These are phyloP conservation scores for Aspergillus sp. DNA, from an alignment of 2,329 filamentous ascomycete species.

Conservation along the genomic window DNA sequence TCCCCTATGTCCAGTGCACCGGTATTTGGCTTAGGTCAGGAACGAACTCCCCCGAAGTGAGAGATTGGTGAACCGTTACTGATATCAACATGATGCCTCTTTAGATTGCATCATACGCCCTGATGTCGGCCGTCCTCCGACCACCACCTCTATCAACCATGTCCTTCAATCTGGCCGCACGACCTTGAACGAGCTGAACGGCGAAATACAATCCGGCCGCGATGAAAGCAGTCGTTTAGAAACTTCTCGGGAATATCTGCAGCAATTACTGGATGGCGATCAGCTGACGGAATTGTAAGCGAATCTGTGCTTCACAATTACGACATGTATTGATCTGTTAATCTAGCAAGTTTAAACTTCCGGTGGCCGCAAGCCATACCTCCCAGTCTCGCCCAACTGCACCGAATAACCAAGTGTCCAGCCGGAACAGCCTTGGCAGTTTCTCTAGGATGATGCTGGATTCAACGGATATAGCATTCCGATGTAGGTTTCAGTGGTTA, in stretches of 20 bases:
- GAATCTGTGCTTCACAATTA: constrained; percentile 4
- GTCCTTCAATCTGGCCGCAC: constrained; percentile 52
- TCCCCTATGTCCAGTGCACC: constrained; percentile 51
- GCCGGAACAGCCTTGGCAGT: constrained; percentile 41
- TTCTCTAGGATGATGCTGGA: constrained; percentile 56
- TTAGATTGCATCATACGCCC: constrained; percentile 42
- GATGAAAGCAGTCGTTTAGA: constrained; percentile 62
- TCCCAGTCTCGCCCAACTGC: constrained; percentile 16
- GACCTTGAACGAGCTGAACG: constrained; percentile 66
- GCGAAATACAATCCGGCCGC: constrained; percentile 61
- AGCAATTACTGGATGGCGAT: constrained; percentile 69
- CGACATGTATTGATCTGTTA: constrained; percentile 12
- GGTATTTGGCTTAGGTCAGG: constrained; percentile 44
- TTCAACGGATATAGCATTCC: constrained; percentile 42
- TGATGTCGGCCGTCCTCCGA: constrained; percentile 41
- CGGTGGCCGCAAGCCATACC: constrained; percentile 22
- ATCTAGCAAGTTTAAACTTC: constrained; percentile 43
- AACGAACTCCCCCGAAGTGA: constrained; percentile 1
- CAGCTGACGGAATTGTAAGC: constrained; percentile 51
- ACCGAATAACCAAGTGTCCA: constrained; percentile 20
- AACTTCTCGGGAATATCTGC: constrained; percentile 69
- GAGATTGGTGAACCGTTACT: constrained; percentile 18
- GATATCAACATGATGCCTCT: constrained; percentile 14
- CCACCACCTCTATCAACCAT: constrained; percentile 38
- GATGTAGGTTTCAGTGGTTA: constrained; percentile 32